Evolutionary conservation across 768 basidiomycete species (phyloP), one percentile per base, ranked within the genome.

Genomic region (Hericium rajendrae): DNA sequence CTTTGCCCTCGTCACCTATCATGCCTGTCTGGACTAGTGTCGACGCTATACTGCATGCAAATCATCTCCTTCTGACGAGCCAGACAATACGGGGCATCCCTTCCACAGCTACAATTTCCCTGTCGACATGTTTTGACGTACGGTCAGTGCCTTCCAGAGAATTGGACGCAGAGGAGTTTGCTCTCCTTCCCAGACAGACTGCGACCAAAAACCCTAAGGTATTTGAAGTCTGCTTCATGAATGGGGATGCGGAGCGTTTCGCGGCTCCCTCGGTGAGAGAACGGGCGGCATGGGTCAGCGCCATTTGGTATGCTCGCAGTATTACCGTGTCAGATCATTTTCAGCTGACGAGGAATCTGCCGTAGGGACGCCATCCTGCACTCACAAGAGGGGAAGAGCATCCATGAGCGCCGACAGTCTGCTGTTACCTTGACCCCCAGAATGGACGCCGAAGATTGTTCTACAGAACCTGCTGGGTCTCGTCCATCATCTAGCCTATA

Each of bases 221-320:
- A 0, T 88, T 90, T 57, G 85, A 88, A 66, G 63, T 90, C n/a
- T 53, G 77, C 16, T 85, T 86, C 56, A 76, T 80, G 54, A 80
- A 75, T 13, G 68, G 73, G 22, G 69, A 68, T 3, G 72, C 69
- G 54, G 83, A 87, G 65, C 79, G 74, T 55, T 87, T 90, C 66
- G 86, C 84, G 0, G 81, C 79, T 2, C 67, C 72, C 10, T 81
- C 81, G 20, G 77, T 81, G 26, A 75, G 78, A 58, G 85, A 86
- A 56, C 74, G 88, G 53, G 86, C 85, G 3, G 77, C 76, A 9
- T 90, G 88, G 88, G 77, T 90, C 52, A 85, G 83, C 63, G 79
- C 83, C 3, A 80, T 89, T 50, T 90, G 88, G 88, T 87, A 67
- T 64, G 75, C 66, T 10, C 8, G 9, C 32, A 32, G 32, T 32